Conservation (phyloP, 768 basidiomycete species). For the Lyophyllum atratum region DNA sequence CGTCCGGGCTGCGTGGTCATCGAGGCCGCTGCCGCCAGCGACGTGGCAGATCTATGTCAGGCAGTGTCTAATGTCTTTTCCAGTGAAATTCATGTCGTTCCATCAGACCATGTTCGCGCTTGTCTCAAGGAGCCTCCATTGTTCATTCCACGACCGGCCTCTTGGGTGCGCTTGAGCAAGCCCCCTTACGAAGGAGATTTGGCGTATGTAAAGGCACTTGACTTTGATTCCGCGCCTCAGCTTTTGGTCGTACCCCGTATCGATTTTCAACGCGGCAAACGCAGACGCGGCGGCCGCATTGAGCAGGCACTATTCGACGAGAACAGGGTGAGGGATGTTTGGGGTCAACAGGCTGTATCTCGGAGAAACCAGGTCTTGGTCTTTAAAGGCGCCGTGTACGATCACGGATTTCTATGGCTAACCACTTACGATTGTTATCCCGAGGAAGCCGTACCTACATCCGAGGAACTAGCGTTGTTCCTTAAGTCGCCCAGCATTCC, state of each 20-base stretch:
- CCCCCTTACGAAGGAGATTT: not conserved
- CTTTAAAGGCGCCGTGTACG: not conserved
- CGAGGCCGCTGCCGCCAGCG: not conserved
- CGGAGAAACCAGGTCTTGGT: not conserved
- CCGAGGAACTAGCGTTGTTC: not conserved
- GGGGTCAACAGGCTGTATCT: not conserved
- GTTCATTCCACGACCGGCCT: not conserved
- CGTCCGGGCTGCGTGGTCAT: not conserved
- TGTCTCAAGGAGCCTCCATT: not conserved
- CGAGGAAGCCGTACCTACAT: not conserved
- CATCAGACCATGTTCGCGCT: not conserved
- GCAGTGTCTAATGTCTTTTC: not conserved
- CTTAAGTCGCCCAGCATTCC: not conserved
- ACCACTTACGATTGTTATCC: not conserved
- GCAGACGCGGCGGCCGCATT: not conserved
- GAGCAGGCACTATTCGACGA: not conserved
- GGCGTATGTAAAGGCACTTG: not conserved
- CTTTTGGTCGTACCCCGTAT: too few species aligned
- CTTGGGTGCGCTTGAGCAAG: not conserved
- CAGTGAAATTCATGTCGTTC: not conserved
- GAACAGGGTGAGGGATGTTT: not conserved
- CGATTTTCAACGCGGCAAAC: too few species aligned
- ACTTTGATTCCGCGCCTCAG: too few species aligned
- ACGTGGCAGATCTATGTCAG: not conserved
- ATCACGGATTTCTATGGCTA: not conserved